Base-by-base conservation (phyloP, 1,284 basidiomycete species). In the Anthracocystis walkeri region DNA sequence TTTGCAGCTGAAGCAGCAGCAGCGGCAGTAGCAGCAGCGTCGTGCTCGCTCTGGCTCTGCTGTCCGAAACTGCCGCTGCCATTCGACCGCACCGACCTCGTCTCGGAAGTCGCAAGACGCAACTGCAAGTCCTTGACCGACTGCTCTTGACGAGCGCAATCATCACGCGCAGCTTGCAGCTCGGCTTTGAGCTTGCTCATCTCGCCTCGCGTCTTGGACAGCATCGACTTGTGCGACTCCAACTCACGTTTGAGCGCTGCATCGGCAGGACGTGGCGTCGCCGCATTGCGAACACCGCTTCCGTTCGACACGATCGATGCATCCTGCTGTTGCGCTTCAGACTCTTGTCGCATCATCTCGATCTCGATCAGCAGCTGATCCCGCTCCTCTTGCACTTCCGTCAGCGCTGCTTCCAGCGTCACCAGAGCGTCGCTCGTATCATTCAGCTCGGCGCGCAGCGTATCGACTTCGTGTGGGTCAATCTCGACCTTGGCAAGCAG, bases 81-180 rank as follows among this genome's bases (percentile, higher is more conserved):
- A n/a, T 72, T 63, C 35, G 74, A 75, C 16, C 68, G 66, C 14
- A 71, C 62, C 35, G 67, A 75, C 23, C 77, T 59, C 18, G 79
- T 80, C 74, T 80, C 79, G 1, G 79, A 76, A 14, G 61, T 79
- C 8, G 74, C 67, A 48, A 80, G 53, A 33, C 64, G 58, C 31
- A 69, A 20, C 58, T 80, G 79, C 40, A 76, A 58, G 41, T 80
- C 79, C 42, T 74, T 66, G 23, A 79, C 63, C 18, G 53, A 50
- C 56, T 71, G 69, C 50, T 79, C 79, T 33, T 78, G 79, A 53
- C 88, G 89, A 65, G 73, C 87, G 85, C 91, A 92, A 86, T 94
- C 93, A 12, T 88, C 87, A 65, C 90, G 90, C 21, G 94, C 87
- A 14, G 81, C 88, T 81, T 94, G 93, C 83, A 92, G 92, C 86